phyloP scores from a whole-genome alignment of 2,329 filamentous ascomycete genomes.

The Talaromyces sp. region DNA sequence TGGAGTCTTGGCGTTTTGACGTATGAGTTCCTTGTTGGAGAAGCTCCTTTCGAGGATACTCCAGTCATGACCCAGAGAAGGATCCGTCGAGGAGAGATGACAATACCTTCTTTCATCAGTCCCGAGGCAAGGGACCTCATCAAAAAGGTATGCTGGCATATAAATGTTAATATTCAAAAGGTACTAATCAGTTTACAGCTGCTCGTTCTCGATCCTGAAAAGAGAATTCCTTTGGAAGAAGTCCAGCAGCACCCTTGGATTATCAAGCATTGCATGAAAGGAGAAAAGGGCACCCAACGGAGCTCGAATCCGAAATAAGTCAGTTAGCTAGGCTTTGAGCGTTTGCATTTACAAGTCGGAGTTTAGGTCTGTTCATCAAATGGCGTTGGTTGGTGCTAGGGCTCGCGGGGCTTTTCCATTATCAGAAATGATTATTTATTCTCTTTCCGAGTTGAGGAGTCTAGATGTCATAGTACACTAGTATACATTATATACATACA shows the following conservation, averaged over 20 bases:
- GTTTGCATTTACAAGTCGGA: slow-evolving; percentile 7
- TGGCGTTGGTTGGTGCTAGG: neutral
- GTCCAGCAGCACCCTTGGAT: slow-evolving; percentile 94
- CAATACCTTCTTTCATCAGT: slow-evolving; percentile 84
- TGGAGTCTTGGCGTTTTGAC: slow-evolving; percentile 94
- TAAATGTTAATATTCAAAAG: neutral
- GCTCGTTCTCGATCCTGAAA: slow-evolving; percentile 88
- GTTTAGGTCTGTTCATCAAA: slow-evolving; percentile 3
- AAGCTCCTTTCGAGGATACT: slow-evolving; percentile 95
- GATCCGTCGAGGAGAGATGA: slow-evolving; percentile 88
- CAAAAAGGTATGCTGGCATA: slow-evolving; percentile 59
- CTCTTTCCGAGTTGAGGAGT: neutral
- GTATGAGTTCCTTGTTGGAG: slow-evolving; percentile 93
- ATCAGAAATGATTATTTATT: neutral
- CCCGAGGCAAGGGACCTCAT: slow-evolving; percentile 88
- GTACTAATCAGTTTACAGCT: slow-evolving; percentile 48
- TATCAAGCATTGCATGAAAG: slow-evolving; percentile 78
- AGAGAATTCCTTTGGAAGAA: slow-evolving; percentile 83
- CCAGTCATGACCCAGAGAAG: slow-evolving; percentile 89
- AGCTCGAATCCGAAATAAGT: slow-evolving; percentile 34
- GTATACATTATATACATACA: slow-evolving; percentile 1
- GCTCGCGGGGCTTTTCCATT: neutral
- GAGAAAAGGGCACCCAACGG: slow-evolving; percentile 42
- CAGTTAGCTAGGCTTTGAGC: neutral
- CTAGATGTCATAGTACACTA: neutral